Percentiles rank a stretch among this genome's conserved stretches.
Conservation (phyloP, 2,329 filamentous ascomycete species). For the Thielaviopsis punctulata region DNA sequence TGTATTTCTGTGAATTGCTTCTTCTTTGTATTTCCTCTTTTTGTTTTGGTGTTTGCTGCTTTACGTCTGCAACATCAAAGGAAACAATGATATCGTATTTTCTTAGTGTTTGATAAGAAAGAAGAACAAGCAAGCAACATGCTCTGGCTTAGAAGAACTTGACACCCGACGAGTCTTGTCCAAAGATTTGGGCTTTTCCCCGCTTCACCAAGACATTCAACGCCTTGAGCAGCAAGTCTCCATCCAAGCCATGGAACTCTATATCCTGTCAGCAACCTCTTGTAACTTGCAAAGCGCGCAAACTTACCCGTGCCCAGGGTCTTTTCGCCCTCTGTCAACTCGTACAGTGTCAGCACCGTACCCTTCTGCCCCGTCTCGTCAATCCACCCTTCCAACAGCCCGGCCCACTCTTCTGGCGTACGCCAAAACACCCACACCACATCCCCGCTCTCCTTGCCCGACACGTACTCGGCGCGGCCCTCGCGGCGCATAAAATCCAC, state of each 20-base stretch:
- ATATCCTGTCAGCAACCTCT: neutral
- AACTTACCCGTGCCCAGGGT: slow-evolving; percentile 47
- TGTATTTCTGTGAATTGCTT: no score
- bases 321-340: slow-evolving; percentile 74
- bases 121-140: neutral
- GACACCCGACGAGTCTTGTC: slow-evolving; percentile 70
- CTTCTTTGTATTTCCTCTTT: neutral
- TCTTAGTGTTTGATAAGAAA: neutral
- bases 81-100: neutral
- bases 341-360: slow-evolving; percentile 79
- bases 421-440: slow-evolving; percentile 69
- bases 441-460: slow-evolving; percentile 24
- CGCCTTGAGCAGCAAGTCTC: slow-evolving; percentile 61
- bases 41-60: neutral
- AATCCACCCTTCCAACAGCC: slow-evolving; percentile 58
- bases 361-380: slow-evolving; percentile 82
- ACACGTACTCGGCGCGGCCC: slow-evolving; percentile 50
- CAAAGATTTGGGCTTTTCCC: slow-evolving; percentile 87
- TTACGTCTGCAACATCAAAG: neutral
- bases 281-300: neutral
- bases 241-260: slow-evolving; percentile 84
- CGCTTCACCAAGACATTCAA: slow-evolving; percentile 71
- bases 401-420: slow-evolving; percentile 80
- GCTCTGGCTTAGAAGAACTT: slow-evolving; percentile 66
- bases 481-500: slow-evolving; percentile 42